These are phyloP conservation scores for Agrocybe pediades DNA, from an alignment of 768 basidiomycete genomes.

Conservation along the genomic window DNA sequence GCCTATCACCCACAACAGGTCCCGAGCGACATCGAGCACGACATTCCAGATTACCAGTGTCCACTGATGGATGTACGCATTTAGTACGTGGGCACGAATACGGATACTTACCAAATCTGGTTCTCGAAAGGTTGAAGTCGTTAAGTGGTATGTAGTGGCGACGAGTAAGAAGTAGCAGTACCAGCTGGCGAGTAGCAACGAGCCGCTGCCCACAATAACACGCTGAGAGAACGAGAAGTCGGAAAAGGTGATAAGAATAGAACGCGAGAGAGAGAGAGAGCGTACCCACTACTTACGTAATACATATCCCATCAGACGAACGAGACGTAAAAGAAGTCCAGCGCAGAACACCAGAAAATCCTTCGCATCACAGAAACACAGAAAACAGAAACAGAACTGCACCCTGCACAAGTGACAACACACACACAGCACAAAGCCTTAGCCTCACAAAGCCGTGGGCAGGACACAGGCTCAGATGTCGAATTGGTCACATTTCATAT, in stretches of 20 bases:
- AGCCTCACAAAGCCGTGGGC: neutral
- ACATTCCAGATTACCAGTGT: no score
- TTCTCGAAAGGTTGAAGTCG: no score
- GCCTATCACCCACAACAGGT: no score
- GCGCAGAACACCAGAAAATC: slow-evolving; percentile 8
- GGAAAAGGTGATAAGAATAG: neutral
- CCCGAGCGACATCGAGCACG: no score
- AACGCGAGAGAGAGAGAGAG: neutral
- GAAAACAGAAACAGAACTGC: neutral
- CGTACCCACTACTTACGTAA: neutral
- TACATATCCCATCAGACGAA: neutral
- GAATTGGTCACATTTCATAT: slow-evolving; percentile 12
- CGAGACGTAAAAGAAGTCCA: neutral
- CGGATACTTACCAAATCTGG: no score
- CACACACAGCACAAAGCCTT: neutral
- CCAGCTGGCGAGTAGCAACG: neutral
- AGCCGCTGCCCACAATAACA: neutral
- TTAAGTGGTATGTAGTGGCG: no score
- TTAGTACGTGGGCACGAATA: no score
- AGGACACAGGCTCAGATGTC: neutral
- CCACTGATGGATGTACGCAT: no score
- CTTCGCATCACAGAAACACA: slow-evolving; percentile 6
- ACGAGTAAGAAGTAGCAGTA: no score
- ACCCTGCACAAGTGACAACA: neutral
- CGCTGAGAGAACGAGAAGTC: neutral